Base-by-base conservation (phyloP, 768 basidiomycete genomes). In the Suillus weaverae region DNA sequence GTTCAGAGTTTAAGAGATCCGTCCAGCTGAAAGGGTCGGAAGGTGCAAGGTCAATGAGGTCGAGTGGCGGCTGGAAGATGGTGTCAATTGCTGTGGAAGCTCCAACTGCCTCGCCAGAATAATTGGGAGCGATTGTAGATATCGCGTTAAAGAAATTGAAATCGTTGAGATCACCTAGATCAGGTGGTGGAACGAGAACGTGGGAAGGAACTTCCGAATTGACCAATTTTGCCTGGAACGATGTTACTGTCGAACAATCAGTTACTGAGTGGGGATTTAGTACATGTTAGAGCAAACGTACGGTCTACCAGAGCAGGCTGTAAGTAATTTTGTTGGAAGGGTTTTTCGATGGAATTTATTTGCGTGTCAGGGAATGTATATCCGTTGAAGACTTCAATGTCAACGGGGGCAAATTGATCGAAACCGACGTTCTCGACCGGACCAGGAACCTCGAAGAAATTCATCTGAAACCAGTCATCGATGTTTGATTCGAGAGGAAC, bases 391-490 rank as follows among this genome's bases (percentile, higher is more conserved):
- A 81, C 30, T 8, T 78, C 71, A 0, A 83, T 72, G 43, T 81
- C 74, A 57, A 78, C 65, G 0, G 63, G 73, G 4, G 68, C n/a
- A 0, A 68, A 71, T 1, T 64, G 54, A n/a, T 79, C 75, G 3
- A 72, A 69, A 16, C 71, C 68, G 0, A 62, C 63, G 0, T 69
- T 66, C 33, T 70, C 66, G 1, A 75, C 74, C 0, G 69, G 68
- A 35, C 67, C 69, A 0, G 77, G 77, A 5, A 75, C 64, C 3
- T 74, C 66, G 32, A 79, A 77, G 61, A 73, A 73, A 60, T 70
- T 66, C 5, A 70, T 62, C 26, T 73, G 67, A 48, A 78, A 79
- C 81, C 80, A 81, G 38, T 76, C 70, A 22, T 81, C 78, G 18
- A 80, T 62, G 0, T 72, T 63, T 14, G 66, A 65, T 26, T 70